Percentiles rank a stretch among this genome's conserved stretches.
phyloP scores from a whole-genome alignment of 2,329 filamentous ascomycete species.

The Xylariaceae sp. region DNA sequence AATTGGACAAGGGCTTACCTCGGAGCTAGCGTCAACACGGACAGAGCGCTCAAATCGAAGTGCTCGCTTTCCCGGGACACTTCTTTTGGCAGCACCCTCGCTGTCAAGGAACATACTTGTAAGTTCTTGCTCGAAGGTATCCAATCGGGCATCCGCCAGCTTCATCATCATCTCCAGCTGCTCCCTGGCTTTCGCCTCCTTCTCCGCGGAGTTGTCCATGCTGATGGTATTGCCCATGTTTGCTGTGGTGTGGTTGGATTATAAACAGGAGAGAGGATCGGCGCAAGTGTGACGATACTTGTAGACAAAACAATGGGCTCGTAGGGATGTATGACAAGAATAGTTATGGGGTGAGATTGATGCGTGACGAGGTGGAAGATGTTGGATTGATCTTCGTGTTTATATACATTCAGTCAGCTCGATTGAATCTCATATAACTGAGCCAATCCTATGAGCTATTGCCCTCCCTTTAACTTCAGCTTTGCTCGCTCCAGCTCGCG shows the following conservation, averaged over 20 bases:
- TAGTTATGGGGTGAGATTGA: too few relatives aligned
- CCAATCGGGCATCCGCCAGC: background rate
- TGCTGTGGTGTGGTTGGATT: background rate
- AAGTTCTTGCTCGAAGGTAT: background rate
- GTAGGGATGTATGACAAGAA: background rate
- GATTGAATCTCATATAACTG: too few relatives aligned
- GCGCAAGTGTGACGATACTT: background rate
- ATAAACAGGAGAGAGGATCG: background rate
- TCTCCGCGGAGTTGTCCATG: background rate
- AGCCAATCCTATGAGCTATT: too few relatives aligned
- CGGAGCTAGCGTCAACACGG: background rate
- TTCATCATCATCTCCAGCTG: background rate
- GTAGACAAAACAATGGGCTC: background rate
- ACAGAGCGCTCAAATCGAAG: background rate
- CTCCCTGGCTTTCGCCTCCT: background rate
- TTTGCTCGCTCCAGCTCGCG: too few relatives aligned
- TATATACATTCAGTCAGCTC: too few relatives aligned
- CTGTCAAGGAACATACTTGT: background rate
- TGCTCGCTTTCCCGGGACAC: background rate
- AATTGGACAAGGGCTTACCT: background rate
- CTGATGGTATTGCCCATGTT: background rate
- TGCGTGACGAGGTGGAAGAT: too few relatives aligned
- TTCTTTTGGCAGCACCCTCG: background rate
- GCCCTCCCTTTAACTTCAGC: too few relatives aligned
- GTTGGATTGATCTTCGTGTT: too few relatives aligned